A percentile compares a stretch with the other conserved stretches of the same genome.
Conservation (phyloP, 352 stramenopile genomes). For the Paralagenidium karlingii region DNA sequence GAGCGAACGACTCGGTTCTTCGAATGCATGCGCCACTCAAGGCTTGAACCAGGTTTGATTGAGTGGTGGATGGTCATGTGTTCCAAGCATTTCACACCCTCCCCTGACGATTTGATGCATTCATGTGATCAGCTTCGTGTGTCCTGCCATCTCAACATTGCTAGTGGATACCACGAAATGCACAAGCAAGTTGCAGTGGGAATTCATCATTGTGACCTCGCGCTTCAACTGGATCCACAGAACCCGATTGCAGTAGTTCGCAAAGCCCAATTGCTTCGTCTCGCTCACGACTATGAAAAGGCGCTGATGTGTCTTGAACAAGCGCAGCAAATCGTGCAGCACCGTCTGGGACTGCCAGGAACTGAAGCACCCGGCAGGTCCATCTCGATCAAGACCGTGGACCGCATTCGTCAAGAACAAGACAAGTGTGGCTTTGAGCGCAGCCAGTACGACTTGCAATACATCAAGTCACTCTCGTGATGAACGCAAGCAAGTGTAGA, state of each 20-base stretch:
- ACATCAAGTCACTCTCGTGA: conserved; percentile 18
- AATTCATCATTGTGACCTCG: conserved; percentile 27
- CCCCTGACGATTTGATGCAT: no score
- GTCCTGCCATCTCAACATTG: conserved; percentile 53
- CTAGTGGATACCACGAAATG: conserved; percentile 44
- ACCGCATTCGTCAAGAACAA: conserved; percentile 27
- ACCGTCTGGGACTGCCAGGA: no score
- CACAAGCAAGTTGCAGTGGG: conserved; percentile 26
- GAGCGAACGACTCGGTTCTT: no score
- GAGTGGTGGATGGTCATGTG: no score
- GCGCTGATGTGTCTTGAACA: conserved; percentile 14
- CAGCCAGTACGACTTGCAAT: conserved; percentile 36
- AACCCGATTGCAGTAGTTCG: conserved; percentile 26
- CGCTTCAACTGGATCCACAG: conserved; percentile 17
- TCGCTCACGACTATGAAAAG: conserved; percentile 31
- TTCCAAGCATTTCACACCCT: no score
- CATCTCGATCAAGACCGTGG: conserved; percentile 8
- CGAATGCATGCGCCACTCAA: no score
- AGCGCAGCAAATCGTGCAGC: background rate
- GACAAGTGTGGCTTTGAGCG: conserved; percentile 54
- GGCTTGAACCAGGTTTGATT: no score
- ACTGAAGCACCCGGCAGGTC: no score
- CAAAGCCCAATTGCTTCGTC: conserved; percentile 30
- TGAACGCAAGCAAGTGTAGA: background rate
- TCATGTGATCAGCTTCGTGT: conserved; percentile 20